Conservation (phyloP, 2,329 filamentous ascomycete genomes). For the Alternaria alternata region DNA sequence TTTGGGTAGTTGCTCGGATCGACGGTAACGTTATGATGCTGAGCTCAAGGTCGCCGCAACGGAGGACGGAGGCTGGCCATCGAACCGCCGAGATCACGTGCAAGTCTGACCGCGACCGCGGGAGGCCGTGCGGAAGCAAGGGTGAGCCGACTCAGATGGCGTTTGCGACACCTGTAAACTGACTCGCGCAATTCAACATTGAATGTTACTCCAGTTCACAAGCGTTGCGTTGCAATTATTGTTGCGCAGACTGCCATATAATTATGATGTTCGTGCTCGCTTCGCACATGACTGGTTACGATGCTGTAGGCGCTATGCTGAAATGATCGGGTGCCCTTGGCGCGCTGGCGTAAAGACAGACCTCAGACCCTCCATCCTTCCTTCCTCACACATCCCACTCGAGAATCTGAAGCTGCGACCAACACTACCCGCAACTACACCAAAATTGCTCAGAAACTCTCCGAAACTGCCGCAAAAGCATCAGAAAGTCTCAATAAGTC, state of each 20-base stretch:
- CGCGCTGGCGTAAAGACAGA: slow-evolving; percentile 4
- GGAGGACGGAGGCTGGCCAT: slow-evolving; percentile 29
- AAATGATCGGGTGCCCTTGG: slow-evolving; percentile 5
- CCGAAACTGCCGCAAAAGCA: slow-evolving; percentile 5
- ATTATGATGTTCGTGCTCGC: not conserved
- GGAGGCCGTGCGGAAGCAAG: slow-evolving; percentile 14
- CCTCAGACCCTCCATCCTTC: slow-evolving; percentile 20
- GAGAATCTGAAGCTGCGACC: slow-evolving; percentile 25
- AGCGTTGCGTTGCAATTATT: not conserved
- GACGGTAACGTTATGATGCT: slow-evolving; percentile 26
- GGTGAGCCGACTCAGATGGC: slow-evolving; percentile 7
- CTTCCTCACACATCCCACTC: slow-evolving; percentile 23
- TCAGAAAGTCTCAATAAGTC: not conserved
- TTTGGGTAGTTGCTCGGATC: slow-evolving; percentile 20
- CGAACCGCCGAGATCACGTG: slow-evolving; percentile 19
- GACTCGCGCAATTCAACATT: slow-evolving; percentile 2
- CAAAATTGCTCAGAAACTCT: slow-evolving; percentile 9
- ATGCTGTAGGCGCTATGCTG: not conserved
- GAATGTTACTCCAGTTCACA: not conserved
- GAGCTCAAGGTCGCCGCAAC: slow-evolving; percentile 31
- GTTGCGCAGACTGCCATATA: not conserved
- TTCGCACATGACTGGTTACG: not conserved
- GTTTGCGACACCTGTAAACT: not conserved
- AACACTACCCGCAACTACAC: slow-evolving; percentile 14
- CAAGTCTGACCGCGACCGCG: not conserved